Base-by-base conservation (phyloP, 495 filamentous ascomycete species). In the Trichoderma reesei region DNA sequence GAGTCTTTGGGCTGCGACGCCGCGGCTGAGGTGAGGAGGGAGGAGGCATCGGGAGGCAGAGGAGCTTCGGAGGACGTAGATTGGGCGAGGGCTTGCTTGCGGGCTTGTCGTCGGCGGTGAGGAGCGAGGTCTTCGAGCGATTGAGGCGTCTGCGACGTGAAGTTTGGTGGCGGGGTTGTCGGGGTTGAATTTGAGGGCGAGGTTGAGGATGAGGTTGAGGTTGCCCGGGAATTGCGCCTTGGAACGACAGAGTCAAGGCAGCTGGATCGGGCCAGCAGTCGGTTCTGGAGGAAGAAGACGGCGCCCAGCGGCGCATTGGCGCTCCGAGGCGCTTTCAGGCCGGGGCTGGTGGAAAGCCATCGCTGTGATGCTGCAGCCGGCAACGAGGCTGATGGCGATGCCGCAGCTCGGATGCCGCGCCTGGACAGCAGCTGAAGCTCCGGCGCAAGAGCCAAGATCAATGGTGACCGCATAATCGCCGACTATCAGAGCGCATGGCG, bases 31-130 rank as follows among this genome's bases (percentile, higher is more conserved):
- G 92, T 88, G 48, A 97, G 81, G 64, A 85, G 82, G 31, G 90
- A 87, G 8, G 92, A 95, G 18, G 92, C 92, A 76, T 97, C 92
- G 44, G 81, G 88, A 4, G 92, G 88, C 11, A 95, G 72, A 56
- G 70, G 66, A 38, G 67, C 31, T 34, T 42, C 61, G 39, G 39
- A 41, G 0, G n/a, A 13, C 13, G 61, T 7, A n/a, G 38, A 41
- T 20, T 38, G 36, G 41, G 18, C 13, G 10, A 41, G 36, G 5
- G 34, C 36, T 48, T 46, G 61, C 26, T 63, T 63, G n/a, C 61
- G 38, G 41, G 41, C 39, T 18, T 63, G 61, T 31, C 61, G 61
- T 46, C 41, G 37, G 13, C 61, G 61, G 31, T 63, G 61, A 7
- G 61, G 61, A 63, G 61, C 38, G 31, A 63, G 41, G 0, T 63